Evolutionary conservation across 306 rosid species (phyloP).

Genomic region (Carpinus fangiana): DNA sequence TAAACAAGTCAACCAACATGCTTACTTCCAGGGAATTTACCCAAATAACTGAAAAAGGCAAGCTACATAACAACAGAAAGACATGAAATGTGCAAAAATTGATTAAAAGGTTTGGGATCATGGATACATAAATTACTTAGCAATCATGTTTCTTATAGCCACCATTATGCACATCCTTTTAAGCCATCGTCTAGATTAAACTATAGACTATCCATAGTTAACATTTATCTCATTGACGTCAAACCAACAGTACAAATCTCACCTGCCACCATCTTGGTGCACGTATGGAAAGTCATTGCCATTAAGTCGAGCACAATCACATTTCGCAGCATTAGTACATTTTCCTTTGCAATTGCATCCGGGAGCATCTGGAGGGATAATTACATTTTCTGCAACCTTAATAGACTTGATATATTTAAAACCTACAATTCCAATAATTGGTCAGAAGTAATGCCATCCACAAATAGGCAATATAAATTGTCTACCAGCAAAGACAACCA

Average conservation of each 20-base stretch:
- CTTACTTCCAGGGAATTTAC: no score
- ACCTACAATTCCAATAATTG: slow-evolving; percentile 41
- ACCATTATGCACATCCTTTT: background rate
- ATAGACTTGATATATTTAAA: slow-evolving; percentile 60
- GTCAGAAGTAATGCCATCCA: background rate
- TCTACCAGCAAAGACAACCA: background rate
- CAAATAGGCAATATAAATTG: background rate
- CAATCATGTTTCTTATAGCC: background rate
- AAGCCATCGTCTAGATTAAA: background rate
- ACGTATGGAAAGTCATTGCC: slow-evolving; percentile 85
- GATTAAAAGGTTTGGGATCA: background rate
- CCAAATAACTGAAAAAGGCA: no score
- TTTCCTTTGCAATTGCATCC: slow-evolving; percentile 80
- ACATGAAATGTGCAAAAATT: background rate
- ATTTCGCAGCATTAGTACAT: slow-evolving; percentile 62
- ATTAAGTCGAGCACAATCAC: slow-evolving; percentile 76
- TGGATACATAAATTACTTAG: background rate
- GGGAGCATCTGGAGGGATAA: slow-evolving; percentile 48
- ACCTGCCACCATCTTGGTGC: slow-evolving; percentile 93
- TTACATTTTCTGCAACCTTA: slow-evolving; percentile 53
- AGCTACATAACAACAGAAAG: background rate
- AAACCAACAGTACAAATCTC: slow-evolving; percentile 15
- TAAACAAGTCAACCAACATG: background rate
- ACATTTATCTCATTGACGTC: background rate
- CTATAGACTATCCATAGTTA: background rate